A percentile compares a stretch with the other conserved stretches of the same genome.
Evolutionary conservation across 257 asterid genomes (phyloP).

Genomic region (Lycium barbarum): DNA sequence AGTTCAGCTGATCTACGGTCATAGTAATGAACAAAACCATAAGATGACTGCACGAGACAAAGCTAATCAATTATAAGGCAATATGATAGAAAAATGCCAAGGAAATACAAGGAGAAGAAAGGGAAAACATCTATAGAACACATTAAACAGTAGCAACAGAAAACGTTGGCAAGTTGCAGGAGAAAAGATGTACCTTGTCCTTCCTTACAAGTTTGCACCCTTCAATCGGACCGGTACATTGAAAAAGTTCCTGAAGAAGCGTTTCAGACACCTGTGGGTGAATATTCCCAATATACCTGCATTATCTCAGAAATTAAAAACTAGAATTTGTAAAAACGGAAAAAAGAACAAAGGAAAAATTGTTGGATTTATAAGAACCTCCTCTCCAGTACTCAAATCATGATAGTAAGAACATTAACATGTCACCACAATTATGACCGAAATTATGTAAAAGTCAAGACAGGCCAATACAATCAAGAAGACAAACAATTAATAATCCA

Average conservation of each 20-base stretch:
- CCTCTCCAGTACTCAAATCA: background rate
- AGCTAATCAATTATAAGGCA: background rate
- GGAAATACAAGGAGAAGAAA: slow-evolving; percentile 21
- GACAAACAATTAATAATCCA: slow-evolving; percentile 28
- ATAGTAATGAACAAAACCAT: slow-evolving; percentile 59
- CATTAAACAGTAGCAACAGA: background rate
- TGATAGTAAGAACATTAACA: background rate
- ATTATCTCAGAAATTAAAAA: slow-evolving; percentile 49
- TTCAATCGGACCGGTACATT: slow-evolving; percentile 87
- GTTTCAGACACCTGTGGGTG: slow-evolving; percentile 90
- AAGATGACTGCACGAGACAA: slow-evolving; percentile 53
- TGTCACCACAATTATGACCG: background rate
- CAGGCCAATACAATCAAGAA: background rate
- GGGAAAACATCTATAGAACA: background rate
- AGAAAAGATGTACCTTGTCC: slow-evolving; percentile 64
- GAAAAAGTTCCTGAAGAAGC: slow-evolving; percentile 88
- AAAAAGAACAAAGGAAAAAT: slow-evolving; percentile 26
- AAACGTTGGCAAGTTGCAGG: background rate
- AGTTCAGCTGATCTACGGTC: slow-evolving; percentile 61
- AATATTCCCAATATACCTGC: slow-evolving; percentile 93
- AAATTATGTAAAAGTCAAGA: background rate
- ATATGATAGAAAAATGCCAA: slow-evolving; percentile 5
- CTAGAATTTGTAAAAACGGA: background rate
- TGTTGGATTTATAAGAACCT: background rate
- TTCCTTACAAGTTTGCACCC: slow-evolving; percentile 91